These are phyloP conservation scores for Apiospora sp. DNA, from an alignment of 2,329 filamentous ascomycete genomes.

Conservation along the genomic window DNA sequence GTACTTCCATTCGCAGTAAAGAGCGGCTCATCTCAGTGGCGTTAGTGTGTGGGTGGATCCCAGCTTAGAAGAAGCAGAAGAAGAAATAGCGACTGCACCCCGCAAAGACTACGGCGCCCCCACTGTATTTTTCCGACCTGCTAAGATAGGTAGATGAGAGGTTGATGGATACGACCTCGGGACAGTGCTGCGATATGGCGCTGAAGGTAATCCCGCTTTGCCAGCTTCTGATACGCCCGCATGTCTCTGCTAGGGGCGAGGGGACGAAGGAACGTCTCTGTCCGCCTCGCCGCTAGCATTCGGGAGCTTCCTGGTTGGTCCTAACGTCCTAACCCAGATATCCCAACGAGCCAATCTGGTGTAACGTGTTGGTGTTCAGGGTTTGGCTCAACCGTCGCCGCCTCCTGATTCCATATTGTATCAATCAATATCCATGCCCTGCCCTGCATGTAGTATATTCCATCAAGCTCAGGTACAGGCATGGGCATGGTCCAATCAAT, in stretches of 20 bases:
- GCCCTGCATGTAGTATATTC: not conserved
- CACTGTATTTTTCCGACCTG: conserved; percentile 18
- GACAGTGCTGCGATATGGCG: not conserved
- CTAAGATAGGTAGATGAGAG: not conserved
- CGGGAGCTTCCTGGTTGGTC: conserved; percentile 12
- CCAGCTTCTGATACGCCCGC: not conserved
- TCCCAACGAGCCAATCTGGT: not conserved
- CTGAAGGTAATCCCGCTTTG: not conserved
- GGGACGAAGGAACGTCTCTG: not conserved
- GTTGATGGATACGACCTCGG: not conserved
- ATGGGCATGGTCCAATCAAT: not conserved
- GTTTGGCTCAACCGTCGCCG: not conserved
- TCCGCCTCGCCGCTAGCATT: not conserved
- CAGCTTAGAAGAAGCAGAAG: not conserved
- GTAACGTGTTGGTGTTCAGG: not conserved
- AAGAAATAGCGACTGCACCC: conserved; percentile 5
- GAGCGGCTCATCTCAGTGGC: conserved; percentile 19
- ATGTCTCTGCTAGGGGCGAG: not conserved
- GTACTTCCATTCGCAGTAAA: conserved; percentile 11
- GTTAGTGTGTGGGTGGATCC: conserved; percentile 10
- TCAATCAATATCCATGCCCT: not conserved
- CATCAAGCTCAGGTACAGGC: not conserved
- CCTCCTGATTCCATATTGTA: not conserved
- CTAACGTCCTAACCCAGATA: not conserved
- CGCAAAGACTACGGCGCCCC: not conserved